phyloP scores from a whole-genome alignment of 345 rosid species.

The Brassica nigra region DNA sequence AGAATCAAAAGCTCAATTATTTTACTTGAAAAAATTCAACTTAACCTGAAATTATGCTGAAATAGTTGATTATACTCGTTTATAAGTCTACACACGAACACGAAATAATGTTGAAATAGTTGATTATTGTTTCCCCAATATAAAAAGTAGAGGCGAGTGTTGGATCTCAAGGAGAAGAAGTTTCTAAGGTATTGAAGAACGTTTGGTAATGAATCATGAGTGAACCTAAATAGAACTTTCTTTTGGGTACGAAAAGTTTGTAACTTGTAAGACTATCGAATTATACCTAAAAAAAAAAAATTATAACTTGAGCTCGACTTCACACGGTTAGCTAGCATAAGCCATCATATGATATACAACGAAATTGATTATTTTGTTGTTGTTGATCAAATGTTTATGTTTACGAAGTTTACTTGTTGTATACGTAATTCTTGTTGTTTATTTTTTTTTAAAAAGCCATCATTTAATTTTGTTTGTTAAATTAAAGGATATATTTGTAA shows the following conservation, averaged over 20 bases:
- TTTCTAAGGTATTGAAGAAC: background rate
- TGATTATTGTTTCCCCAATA: constrained; percentile 10
- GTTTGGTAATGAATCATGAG: constrained; percentile 21
- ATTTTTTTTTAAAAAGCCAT: background rate
- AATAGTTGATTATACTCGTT: background rate
- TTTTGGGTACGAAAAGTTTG: background rate
- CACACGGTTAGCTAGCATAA: constrained; percentile 1
- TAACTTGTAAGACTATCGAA: background rate
- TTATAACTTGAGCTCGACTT: background rate
- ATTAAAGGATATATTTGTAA: background rate
- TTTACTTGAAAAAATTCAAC: constrained; percentile 11
- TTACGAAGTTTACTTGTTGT: background rate
- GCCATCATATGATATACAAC: background rate
- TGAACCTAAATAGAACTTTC: constrained; percentile 18
- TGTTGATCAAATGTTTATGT: background rate
- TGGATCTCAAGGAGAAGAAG: constrained; percentile 14
- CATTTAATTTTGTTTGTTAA: background rate
- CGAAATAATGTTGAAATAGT: background rate
- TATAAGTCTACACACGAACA: constrained; percentile 17
- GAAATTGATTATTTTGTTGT: background rate
- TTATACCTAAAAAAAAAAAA: too few relatives aligned
- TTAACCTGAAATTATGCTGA: constrained; percentile 18
- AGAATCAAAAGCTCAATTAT: background rate
- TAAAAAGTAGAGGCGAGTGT: background rate
- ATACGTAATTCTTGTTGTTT: background rate